Evolutionary conservation across 2,329 filamentous ascomycete genomes (phyloP).

Genomic region (Bisporella sp.): DNA sequence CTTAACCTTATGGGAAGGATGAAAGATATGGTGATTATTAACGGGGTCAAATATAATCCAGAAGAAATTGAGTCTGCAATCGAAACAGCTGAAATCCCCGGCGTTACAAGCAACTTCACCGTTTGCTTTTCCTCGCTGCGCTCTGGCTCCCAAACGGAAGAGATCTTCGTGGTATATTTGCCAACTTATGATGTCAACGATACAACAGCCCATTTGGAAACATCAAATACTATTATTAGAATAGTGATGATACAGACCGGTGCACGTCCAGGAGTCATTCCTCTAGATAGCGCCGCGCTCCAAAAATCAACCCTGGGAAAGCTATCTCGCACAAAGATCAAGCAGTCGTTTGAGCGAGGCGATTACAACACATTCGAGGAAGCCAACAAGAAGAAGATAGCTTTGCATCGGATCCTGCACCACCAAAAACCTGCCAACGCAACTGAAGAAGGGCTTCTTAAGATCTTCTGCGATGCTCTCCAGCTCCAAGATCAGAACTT

Average conservation of each 20-base stretch:
- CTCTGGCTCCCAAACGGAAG: conserved; percentile 29
- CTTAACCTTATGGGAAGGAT: conserved; percentile 31
- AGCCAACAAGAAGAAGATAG: background rate
- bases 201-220: conserved; percentile 15
- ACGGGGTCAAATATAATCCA: conserved; percentile 36
- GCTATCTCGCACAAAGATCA: conserved; percentile 32
- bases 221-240: conserved; percentile 17
- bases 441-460: conserved; percentile 12
- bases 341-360: conserved; percentile 16
- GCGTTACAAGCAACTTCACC: conserved; percentile 22
- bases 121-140: conserved; percentile 34
- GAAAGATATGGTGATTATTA: conserved; percentile 40
- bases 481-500: conserved; percentile 7
- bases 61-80: conserved; percentile 33
- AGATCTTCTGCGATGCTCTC: conserved; percentile 14
- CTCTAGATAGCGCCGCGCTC: conserved; percentile 20
- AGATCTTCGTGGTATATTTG: conserved; percentile 33
- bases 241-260: conserved; percentile 15
- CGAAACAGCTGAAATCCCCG: conserved; percentile 26
- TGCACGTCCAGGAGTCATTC: conserved; percentile 23
- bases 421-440: background rate
- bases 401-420: background rate
- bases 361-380: background rate
- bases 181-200: conserved; percentile 25
- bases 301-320: conserved; percentile 35